Conservation (phyloP, 2,329 filamentous ascomycete genomes). For the Pestalotiopsis sp. region DNA sequence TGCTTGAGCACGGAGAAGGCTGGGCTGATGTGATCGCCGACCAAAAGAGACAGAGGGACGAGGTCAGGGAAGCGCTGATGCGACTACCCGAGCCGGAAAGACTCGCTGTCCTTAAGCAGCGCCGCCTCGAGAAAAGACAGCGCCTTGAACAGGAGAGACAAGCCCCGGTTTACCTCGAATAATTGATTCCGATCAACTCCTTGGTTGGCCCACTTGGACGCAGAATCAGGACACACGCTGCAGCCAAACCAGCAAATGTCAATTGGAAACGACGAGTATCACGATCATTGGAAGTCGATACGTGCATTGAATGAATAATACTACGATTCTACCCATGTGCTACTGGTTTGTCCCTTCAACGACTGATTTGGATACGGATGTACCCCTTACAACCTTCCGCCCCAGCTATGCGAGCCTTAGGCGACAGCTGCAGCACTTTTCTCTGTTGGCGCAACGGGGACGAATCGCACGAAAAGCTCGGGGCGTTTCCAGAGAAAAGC, state of each 20-base stretch:
- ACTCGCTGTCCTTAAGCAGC: neutral
- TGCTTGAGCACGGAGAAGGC: conserved; percentile 18
- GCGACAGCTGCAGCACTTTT: neutral
- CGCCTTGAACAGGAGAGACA: neutral
- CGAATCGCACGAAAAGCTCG: neutral
- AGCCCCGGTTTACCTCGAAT: neutral
- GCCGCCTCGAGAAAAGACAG: neutral
- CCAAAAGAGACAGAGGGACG: neutral
- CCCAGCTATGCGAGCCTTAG: neutral
- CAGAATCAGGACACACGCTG: neutral
- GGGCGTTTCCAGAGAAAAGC: neutral
- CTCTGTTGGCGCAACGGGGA: neutral
- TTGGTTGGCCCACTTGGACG: neutral
- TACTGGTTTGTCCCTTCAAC: too few relatives aligned
- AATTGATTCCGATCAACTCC: neutral
- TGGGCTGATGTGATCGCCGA: conserved; percentile 16
- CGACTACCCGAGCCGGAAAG: neutral
- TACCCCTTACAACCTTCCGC: neutral
- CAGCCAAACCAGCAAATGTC: neutral
- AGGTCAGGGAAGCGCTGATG: neutral
- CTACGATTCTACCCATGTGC: too few relatives aligned
- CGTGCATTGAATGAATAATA: too few relatives aligned
- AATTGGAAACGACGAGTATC: too few relatives aligned
- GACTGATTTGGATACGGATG: neutral
- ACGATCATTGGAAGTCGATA: too few relatives aligned